These are phyloP conservation scores for Clonostachys chloroleuca DNA, from an alignment of 2,329 filamentous ascomycete genomes.

Conservation along the genomic window DNA sequence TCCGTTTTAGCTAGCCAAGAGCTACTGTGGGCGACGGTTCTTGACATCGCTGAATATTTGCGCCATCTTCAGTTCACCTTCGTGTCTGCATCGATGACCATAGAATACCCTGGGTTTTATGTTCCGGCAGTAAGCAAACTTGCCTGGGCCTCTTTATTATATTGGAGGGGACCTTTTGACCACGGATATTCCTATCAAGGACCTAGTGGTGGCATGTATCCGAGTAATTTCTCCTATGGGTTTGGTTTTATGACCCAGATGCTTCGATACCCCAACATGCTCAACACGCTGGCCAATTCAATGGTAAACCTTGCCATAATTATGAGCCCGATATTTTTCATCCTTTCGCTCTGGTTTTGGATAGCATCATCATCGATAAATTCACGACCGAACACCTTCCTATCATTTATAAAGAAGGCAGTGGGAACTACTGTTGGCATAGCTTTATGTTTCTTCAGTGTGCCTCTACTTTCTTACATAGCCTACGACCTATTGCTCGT, in stretches of 20 bases:
- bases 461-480: slow-evolving; percentile 4
- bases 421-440: slow-evolving; percentile 1
- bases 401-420: background rate
- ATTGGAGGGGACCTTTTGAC: slow-evolving; percentile 3
- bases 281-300: slow-evolving; percentile 2
- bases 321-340: background rate
- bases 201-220: slow-evolving; percentile 1
- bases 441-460: slow-evolving; percentile 3
- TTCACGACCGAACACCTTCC: background rate
- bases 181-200: background rate
- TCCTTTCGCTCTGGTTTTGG: background rate
- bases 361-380: background rate
- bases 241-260: slow-evolving; percentile 1
- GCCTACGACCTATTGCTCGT: slow-evolving; percentile 3
- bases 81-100: slow-evolving; percentile 1
- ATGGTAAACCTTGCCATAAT: slow-evolving; percentile 3
- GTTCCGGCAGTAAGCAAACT: slow-evolving; percentile 1
- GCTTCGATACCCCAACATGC: slow-evolving; percentile 2
- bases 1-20: slow-evolving; percentile 1
- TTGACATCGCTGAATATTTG: slow-evolving; percentile 1
- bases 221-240: slow-evolving; percentile 3
- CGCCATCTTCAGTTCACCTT: slow-evolving; percentile 3
- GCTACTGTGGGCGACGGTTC: slow-evolving; percentile 1
- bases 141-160: slow-evolving; percentile 4
- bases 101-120: slow-evolving; percentile 3